Evolutionary conservation across 202 grass and related monocot genomes (phyloP).

Genomic region (Tripidium arundinaceum): DNA sequence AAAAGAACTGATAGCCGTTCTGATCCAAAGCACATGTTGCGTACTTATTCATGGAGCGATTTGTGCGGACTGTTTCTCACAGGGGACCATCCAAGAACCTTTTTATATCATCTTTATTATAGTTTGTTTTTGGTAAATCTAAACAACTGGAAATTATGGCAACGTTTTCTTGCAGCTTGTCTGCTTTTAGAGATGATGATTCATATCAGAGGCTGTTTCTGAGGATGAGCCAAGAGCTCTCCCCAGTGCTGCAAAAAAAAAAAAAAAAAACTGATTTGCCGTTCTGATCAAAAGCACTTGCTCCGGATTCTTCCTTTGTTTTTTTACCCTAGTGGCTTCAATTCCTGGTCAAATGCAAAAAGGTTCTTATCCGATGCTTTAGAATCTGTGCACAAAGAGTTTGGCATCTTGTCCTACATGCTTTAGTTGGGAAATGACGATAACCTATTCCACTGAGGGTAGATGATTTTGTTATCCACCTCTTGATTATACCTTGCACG

Average conservation of each 20-base stretch:
- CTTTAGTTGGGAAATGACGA: constrained; percentile 13
- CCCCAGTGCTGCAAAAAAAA: too few relatives aligned
- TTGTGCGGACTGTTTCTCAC: background rate
- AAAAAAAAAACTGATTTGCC: constrained; percentile 44
- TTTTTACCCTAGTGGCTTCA: too few relatives aligned
- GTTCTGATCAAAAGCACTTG: too few relatives aligned
- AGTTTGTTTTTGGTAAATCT: background rate
- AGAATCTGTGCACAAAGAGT: too few relatives aligned
- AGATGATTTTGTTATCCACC: constrained; percentile 1
- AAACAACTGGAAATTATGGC: background rate
- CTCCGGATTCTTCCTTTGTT: background rate
- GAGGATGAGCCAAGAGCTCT: constrained; percentile 23
- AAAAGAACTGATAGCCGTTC: constrained; percentile 13
- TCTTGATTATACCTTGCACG: constrained; percentile 37
- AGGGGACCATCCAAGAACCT: background rate
- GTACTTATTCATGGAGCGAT: background rate
- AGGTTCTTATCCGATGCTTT: too few relatives aligned
- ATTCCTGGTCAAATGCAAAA: constrained; percentile 21
- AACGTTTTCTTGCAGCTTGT: background rate
- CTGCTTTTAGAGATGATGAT: constrained; percentile 28
- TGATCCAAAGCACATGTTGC: background rate
- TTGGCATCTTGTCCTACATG: too few relatives aligned
- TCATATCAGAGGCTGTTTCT: constrained; percentile 47
- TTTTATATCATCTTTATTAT: background rate
- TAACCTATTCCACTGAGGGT: constrained; percentile 23